These are phyloP conservation scores for Diplodia corticola DNA, from an alignment of 2,329 filamentous ascomycete genomes.

Conservation along the genomic window DNA sequence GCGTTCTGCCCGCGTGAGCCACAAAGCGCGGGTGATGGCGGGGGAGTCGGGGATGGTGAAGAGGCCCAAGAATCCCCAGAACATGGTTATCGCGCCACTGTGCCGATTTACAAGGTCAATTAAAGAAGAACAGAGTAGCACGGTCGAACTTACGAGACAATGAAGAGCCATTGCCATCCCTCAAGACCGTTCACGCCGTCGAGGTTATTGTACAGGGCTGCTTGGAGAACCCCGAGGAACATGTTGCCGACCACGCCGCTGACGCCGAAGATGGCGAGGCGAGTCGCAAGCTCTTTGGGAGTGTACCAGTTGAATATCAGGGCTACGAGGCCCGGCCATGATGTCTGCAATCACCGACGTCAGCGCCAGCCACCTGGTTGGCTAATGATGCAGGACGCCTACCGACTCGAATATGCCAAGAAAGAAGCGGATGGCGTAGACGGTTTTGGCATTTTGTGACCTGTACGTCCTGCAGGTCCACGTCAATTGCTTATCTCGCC, in stretches of 20 bases:
- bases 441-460: not conserved
- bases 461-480: not conserved
- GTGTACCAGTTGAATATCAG: slow-evolving; percentile 49
- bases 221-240: slow-evolving; percentile 39
- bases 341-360: not conserved
- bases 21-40: slow-evolving; percentile 25
- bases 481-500: not conserved
- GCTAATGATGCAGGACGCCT: not conserved
- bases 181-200: slow-evolving; percentile 31
- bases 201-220: slow-evolving; percentile 36
- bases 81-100: slow-evolving; percentile 24
- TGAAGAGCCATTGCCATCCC: slow-evolving; percentile 37
- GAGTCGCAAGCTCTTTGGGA: slow-evolving; percentile 36
- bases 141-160: slow-evolving; percentile 25
- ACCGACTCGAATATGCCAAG: slow-evolving; percentile 36
- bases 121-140: too few relatives aligned
- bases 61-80: slow-evolving; percentile 24
- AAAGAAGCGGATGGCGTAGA: slow-evolving; percentile 40
- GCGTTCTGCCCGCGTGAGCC: slow-evolving; percentile 18
- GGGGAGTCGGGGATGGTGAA: slow-evolving; percentile 24
- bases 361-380: not conserved
- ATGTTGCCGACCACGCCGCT: slow-evolving; percentile 36
- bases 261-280: slow-evolving; percentile 36
- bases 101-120: not conserved
- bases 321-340: slow-evolving; percentile 40